Evolutionary conservation across 2,329 filamentous ascomycete species (phyloP), one percentile per base, ranked within the genome.

Genomic region (Aureobasidium melanogenum): DNA sequence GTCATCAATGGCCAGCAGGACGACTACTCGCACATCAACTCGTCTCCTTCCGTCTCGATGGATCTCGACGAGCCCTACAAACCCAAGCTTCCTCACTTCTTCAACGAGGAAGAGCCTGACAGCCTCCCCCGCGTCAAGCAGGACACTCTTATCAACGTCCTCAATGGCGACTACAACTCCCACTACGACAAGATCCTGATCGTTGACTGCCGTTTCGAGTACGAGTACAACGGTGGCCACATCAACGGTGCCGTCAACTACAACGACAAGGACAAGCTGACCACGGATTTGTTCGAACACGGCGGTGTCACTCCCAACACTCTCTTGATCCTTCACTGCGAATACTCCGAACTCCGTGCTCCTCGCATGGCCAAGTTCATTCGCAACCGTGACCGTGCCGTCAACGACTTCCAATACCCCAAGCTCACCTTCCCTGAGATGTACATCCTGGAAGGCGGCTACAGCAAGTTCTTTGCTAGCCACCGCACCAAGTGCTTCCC

Each of bases 201-300:
- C 69, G 88, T 99, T 69, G 94, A 99, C 75, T 99, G 94, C 74
- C 89, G 94, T 22, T 99, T 99, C 72, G 94, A 99, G 80, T 99
- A 99, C 74, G 94, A 99, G 76, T 99, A 95, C 72, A 88, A 96
- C 17, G 94, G 94, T 61, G 94, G 94, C 36, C 94, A 99, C 73
- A 97, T 99, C 71, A 84, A 91, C 67, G 89, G 89, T 19, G 94
- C 94, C 46, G 81, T 96, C 76, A 99, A 99, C 79, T 94, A 91
- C 79, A 97, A 96, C 76, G 91, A 97, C 78, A 97, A 97, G 76
- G 93, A 99, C 69, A 78, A 88, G 63, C 81, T 99, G 62, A 85
- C 91, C 9, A 80, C 80, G 60, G 85, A 92, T 67, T 83, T 99
- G 52, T 96, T 99, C 73, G 67, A 73, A 30, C 67, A 73, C 32